Conservation (phyloP, 768 basidiomycete species). For the Leccinum ochraceum region DNA sequence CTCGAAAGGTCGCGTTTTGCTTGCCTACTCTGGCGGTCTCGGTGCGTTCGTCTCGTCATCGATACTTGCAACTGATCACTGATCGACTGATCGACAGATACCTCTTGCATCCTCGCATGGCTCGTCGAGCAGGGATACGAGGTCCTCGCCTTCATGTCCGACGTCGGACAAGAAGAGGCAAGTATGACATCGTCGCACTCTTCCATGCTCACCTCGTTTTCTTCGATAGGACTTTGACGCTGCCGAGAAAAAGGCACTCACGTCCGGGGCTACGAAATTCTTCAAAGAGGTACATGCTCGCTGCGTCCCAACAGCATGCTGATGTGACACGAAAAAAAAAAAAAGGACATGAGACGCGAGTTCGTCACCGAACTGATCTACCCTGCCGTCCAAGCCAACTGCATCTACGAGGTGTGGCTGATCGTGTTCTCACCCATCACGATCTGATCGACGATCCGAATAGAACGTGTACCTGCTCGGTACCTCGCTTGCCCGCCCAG, state of each 20-base stretch:
- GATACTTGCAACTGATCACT: background rate
- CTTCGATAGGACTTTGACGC: conserved; percentile 82
- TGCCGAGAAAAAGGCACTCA: conserved; percentile 84
- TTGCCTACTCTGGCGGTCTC: conserved; percentile 98
- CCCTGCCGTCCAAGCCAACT: conserved; percentile 97
- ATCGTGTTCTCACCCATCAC: background rate
- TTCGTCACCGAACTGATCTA: conserved; percentile 90
- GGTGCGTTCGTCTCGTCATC: conserved; percentile 52
- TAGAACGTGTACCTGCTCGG: conserved; percentile 97
- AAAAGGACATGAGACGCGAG: conserved; percentile 77
- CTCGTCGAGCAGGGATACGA: conserved; percentile 98
- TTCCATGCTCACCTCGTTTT: conserved; percentile 1
- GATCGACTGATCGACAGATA: conserved; percentile 52
- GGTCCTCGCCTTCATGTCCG: conserved; percentile 96
- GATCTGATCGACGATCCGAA: background rate
- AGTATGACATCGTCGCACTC: conserved; percentile 1
- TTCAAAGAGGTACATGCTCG: conserved; percentile 66
- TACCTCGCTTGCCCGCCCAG: conserved; percentile 96
- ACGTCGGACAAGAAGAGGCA: conserved; percentile 91
- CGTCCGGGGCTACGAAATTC: conserved; percentile 95
- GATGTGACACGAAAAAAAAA: background rate
- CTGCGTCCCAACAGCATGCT: background rate
- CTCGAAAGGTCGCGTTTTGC: conserved; percentile 79
- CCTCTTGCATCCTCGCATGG: conserved; percentile 99
- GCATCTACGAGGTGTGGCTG: conserved; percentile 87